Base-by-base conservation (phyloP, 164 flowering plant genomes). In the Liquidambar formosana region DNA sequence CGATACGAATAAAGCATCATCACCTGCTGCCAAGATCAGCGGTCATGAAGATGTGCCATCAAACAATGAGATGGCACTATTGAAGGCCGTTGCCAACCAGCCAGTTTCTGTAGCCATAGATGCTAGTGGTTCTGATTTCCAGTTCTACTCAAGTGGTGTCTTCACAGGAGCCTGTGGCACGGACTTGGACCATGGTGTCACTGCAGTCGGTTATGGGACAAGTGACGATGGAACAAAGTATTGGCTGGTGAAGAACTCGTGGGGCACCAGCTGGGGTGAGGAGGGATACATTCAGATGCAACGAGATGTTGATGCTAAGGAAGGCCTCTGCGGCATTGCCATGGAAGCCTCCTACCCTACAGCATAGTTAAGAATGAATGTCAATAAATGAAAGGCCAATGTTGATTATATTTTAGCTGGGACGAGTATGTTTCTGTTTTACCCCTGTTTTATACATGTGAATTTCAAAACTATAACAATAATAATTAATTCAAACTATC, bases 261-360 rank as follows among this genome's bases (percentile, higher is more conserved):
- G 82, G 85, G 84, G 84, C 0, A 49, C 57, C 0, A 5, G 9
- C 1, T 81, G 83, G 83, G 84, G 85, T 1, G 86, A 83, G 66
- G 51, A 59, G 13, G 85, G 89, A 15, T 83, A 75, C 67, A 80
- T 83, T 4, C 74, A 72, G 65, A 77, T 83, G 68, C 45, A 73
- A 15, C 70, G 84, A 59, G 80, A 70, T 48, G 64, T 75, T 45
- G 73, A 15, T 47, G 69, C 66, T 10, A 57, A 49, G 1, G 69
- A 77, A 65, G 80, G 76, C 2, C 76, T 79, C 0, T 85, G 89
- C 66, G 86, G 87, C 5, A 73, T 84, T 71, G 82, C 87, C 33
- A 77, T 54, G 72, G 26, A 61, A 43, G 72, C 83, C 28, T 79
- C 83, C 1, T 83, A 77, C 53, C 83, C 82, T 1, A 72, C 71